Base-by-base conservation (phyloP, 2,329 filamentous ascomycete species). In the Davidsoniella neocaledoniae region DNA sequence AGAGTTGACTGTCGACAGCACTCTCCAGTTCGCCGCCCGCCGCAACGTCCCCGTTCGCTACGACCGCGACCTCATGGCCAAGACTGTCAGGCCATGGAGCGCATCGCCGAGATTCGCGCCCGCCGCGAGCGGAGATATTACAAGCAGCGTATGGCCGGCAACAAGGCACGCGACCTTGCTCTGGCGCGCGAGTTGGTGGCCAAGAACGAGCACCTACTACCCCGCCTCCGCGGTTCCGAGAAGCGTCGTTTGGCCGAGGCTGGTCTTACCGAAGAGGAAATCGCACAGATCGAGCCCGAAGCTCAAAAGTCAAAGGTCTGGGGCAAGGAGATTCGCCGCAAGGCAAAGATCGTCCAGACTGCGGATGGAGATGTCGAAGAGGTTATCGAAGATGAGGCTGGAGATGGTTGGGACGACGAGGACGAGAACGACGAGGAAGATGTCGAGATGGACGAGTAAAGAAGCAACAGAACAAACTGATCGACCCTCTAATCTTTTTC, bases 41-140 rank as follows among this genome's bases (percentile, higher is more conserved):
- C 84, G 91, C 71, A 95, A 98, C 72, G 78, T 93, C 29, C 91
- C 91, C 57, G 79, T 93, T 54, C 86, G 90, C 63, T 98, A 98
- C 78, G 86, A 95, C 76, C 82, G 91, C 66, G 86, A 94, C 58
- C 78, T 94, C 56, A 79, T 94, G 56, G 74, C 77, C 58, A 86
- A 83, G 61, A 96, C 91, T 14, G 74, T 96, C 66, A 79, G 63
- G 90, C 88, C 57, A 98, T 98, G 87, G 75, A 86, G 67, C 77
- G 90, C 56, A 81, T 96, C 59, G 72, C 77, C 59, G 88, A 95
- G 72, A 90, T 96, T 66, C 74, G 87, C 49, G 67, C 77, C 52
- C 77, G 80, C 62, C 77, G 91, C 62, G 90, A 96, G 74, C 77
- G 86, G 58, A 83, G 83, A 56, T 94, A 95, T 70, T 95, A 94